Percentiles rank a stretch among this genome's conserved stretches.
Evolutionary conservation across 1,284 basidiomycete species (phyloP).

Genomic region (Cystobasidium sp.): DNA sequence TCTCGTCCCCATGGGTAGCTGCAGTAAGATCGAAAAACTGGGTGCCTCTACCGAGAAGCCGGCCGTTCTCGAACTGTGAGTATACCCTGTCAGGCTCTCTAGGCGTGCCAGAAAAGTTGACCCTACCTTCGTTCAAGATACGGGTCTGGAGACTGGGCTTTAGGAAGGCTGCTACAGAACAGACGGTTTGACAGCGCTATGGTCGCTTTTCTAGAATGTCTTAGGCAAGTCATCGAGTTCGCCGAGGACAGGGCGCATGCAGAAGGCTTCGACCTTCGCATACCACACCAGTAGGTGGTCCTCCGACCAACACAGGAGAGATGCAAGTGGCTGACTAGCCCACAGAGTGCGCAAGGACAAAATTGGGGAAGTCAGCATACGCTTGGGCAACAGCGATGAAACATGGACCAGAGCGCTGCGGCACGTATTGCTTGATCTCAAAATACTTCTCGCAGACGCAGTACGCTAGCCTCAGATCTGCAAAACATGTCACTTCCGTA

Average conservation of each 20-base stretch:
- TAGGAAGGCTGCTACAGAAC: constrained; percentile 87
- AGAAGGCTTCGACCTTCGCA: constrained; percentile 73
- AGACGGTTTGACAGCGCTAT: constrained; percentile 94
- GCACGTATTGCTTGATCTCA: constrained; percentile 65
- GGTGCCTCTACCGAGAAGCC: constrained; percentile 65
- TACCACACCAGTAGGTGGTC: constrained; percentile 74
- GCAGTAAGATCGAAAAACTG: constrained; percentile 83
- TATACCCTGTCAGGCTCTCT: constrained; percentile 5
- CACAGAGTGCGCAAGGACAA: constrained; percentile 86
- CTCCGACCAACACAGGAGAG: not conserved
- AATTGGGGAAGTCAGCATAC: constrained; percentile 92
- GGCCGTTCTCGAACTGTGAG: constrained; percentile 75
- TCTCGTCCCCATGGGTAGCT: constrained; percentile 88
- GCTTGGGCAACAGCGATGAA: constrained; percentile 85
- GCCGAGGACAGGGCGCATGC: constrained; percentile 62
- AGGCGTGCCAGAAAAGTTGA: not conserved
- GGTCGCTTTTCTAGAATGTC: constrained; percentile 91
- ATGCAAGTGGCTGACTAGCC: constrained; percentile 4
- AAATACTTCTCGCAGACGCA: constrained; percentile 43
- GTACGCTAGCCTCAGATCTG: constrained; percentile 1
- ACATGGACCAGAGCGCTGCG: constrained; percentile 91
- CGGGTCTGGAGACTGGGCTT: constrained; percentile 84
- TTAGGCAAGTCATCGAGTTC: constrained; percentile 85
- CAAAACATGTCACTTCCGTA: not conserved
- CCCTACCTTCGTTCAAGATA: constrained; percentile 47